Base-by-base conservation (phyloP, 2,329 filamentous ascomycete genomes). In the Fusarium xyrophilum region DNA sequence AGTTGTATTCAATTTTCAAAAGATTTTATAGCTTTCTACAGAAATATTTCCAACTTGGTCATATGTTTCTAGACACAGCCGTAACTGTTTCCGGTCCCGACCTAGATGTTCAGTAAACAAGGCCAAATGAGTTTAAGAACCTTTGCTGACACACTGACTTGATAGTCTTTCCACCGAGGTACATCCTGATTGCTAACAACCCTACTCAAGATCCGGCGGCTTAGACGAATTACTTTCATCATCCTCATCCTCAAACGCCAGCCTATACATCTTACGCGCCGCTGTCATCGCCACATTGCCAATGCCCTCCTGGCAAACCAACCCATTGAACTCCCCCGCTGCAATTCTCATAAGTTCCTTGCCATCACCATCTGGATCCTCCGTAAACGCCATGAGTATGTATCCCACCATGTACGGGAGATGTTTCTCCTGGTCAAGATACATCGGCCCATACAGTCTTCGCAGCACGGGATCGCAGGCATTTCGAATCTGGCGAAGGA, bases 361-460 rank as follows among this genome's bases (percentile, higher is more conserved):
- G 0, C 38, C 38, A 4, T 39, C n/a, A 21, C 38, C 38, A 0
- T 39, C n/a, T 0, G 38, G 38, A 39, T 39, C 38, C 38, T 39
- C 38, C 38, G 38, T n/a, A 15, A 39, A 7, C 0, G n/a, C 11
- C 38, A 39, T 39, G 13, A 39, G 38, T 21, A 39, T 39, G 13
- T 39, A 39, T 39, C 38, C 38, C 5, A 39, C 38, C 0, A 5
- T 39, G 21, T 21, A 21, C 13, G n/a, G 38, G 3, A 39, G 38
- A 13, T 39, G 38, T 21, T 21, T 39, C 8, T 39, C 38, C 13
- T 39, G n/a, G 10, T 21, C n/a, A 7, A 39, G 38, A 39, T 39
- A 39, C 0, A n/a, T 5, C 4, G n/a, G 38, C 13, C n/a, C 38
- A 10, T 21, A 2, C 2, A 21, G 38, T 0, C 9, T 39, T 21